Conservation (phyloP, 306 rosid genomes). For the Sicyos edulis region DNA sequence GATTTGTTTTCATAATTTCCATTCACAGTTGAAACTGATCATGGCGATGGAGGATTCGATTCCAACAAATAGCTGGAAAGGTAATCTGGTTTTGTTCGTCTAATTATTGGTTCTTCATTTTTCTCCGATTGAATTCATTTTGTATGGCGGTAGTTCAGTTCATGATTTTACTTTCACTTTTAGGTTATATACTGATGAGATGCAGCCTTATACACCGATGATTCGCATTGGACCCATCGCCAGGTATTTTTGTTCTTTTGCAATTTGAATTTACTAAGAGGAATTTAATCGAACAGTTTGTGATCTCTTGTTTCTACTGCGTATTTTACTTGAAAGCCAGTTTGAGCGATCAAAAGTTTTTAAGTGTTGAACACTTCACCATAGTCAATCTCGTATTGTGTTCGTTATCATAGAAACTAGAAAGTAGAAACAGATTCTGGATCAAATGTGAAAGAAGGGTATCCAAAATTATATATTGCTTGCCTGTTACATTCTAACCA, state of each 20-base stretch:
- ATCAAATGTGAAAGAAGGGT: background rate
- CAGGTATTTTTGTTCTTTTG: background rate
- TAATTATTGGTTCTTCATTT: slow-evolving; percentile 13
- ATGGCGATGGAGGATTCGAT: background rate
- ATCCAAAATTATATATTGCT: background rate
- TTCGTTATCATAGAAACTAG: background rate
- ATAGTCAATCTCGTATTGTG: background rate
- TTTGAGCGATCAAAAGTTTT: background rate
- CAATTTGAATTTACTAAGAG: background rate
- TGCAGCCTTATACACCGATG: background rate
- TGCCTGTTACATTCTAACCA: no score
- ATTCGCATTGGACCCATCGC: slow-evolving; percentile 8
- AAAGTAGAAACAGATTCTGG: background rate
- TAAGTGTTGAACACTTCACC: background rate
- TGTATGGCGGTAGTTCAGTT: background rate
- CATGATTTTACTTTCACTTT: background rate
- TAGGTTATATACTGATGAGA: background rate
- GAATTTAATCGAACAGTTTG: slow-evolving; percentile 15
- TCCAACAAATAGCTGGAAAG: slow-evolving; percentile 21
- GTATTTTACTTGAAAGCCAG: background rate
- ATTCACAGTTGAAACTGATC: slow-evolving; percentile 13
- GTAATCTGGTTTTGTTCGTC: background rate
- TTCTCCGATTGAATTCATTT: background rate
- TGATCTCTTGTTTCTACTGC: background rate
- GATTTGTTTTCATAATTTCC: slow-evolving; percentile 15